phyloP scores from a whole-genome alignment of 2,329 filamentous ascomycete genomes.

The Xenosphaeropsis pyriputrescens region DNA sequence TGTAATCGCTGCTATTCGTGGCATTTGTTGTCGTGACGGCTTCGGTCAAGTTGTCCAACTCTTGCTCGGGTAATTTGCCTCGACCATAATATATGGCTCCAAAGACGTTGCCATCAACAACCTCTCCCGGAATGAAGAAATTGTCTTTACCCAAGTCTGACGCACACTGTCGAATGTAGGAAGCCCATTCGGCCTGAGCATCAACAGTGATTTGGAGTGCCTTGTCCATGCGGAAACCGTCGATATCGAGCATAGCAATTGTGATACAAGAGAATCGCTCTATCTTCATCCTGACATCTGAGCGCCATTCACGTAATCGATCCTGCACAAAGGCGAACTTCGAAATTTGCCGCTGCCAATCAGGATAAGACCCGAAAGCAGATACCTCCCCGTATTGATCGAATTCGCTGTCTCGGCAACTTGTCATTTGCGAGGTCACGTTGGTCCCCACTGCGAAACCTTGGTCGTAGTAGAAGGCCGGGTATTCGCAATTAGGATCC shows the following conservation, averaged over 20 bases:
- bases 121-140: conserved; percentile 48
- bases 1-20: conserved; percentile 26
- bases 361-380: conserved; percentile 46
- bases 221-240: conserved; percentile 53
- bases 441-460: conserved; percentile 40
- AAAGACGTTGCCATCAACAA: conserved; percentile 44
- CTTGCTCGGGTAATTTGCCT: conserved; percentile 38
- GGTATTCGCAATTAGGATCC: conserved; percentile 38
- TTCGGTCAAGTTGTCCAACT: conserved; percentile 27
- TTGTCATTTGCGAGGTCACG: conserved; percentile 15
- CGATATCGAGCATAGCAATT: conserved; percentile 44
- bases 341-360: conserved; percentile 47
- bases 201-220: conserved; percentile 48
- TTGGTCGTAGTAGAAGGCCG: conserved; percentile 45
- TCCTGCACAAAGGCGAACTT: conserved; percentile 55
- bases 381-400: conserved; percentile 44
- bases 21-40: conserved; percentile 31
- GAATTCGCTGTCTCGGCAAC: conserved; percentile 36
- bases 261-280: conserved; percentile 47
- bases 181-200: conserved; percentile 41
- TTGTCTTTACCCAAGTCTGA: conserved; percentile 39
- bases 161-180: conserved; percentile 40
- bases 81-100: conserved; percentile 44
- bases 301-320: conserved; percentile 46
- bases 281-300: conserved; percentile 38